Percentiles rank a stretch among this genome's conserved stretches.
Evolutionary conservation across 2,329 filamentous ascomycete genomes (phyloP).

Genomic region (Penicillium sp.): DNA sequence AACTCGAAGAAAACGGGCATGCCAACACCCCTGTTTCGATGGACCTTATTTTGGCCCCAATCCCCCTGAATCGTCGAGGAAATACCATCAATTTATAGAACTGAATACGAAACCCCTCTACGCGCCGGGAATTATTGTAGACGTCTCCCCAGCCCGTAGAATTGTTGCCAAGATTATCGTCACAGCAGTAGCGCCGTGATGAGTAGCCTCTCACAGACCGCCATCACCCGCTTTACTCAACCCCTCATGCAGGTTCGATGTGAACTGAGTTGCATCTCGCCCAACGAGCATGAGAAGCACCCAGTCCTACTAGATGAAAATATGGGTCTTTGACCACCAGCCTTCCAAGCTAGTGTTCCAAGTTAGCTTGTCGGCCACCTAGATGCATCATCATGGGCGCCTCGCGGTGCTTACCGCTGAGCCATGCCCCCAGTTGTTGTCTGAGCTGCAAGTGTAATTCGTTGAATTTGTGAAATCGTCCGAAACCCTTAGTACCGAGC

Average conservation of each 20-base stretch:
- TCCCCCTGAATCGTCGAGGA: background rate
- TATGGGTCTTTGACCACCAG: background rate
- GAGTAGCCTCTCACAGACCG: slow-evolving; percentile 10
- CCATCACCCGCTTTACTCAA: slow-evolving; percentile 14
- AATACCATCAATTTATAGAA: slow-evolving; percentile 1
- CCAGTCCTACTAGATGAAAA: background rate
- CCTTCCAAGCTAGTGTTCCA: slow-evolving; percentile 12
- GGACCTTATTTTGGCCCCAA: too few species aligned
- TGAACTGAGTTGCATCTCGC: background rate
- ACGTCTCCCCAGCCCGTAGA: background rate
- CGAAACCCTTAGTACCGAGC: background rate
- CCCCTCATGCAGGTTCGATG: slow-evolving; percentile 12
- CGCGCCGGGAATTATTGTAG: background rate
- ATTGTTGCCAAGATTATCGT: slow-evolving; percentile 15
- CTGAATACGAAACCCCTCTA: background rate
- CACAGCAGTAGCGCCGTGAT: slow-evolving; percentile 17
- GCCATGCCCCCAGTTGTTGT: slow-evolving; percentile 2
- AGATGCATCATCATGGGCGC: slow-evolving; percentile 9
- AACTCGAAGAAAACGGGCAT: background rate
- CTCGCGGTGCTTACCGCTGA: slow-evolving; percentile 14
- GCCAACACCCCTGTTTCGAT: too few species aligned
- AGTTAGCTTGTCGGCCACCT: slow-evolving; percentile 9
- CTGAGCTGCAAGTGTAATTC: slow-evolving; percentile 12
- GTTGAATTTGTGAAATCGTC: slow-evolving; percentile 6
- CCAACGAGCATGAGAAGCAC: slow-evolving; percentile 10